Evolutionary conservation across 805 yeast genomes (phyloP).

Genomic region (Citeromyces matritensis): DNA sequence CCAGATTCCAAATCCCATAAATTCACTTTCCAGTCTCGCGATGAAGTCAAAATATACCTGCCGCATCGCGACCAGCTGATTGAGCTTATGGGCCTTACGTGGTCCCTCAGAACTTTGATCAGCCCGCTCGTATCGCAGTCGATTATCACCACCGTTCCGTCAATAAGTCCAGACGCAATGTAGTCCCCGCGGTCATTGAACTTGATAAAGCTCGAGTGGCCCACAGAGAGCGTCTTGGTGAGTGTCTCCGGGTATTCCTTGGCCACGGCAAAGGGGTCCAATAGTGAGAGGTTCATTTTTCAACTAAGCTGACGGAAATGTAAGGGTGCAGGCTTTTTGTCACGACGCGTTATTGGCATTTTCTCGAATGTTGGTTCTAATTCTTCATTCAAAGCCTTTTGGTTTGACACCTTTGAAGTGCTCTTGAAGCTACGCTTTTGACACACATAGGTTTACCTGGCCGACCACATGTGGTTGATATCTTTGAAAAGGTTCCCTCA

Average conservation of each 20-base stretch:
- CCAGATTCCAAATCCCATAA: constrained; percentile 59
- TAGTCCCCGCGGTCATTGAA: constrained; percentile 73
- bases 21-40: constrained; percentile 72
- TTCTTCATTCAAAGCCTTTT: constrained; percentile 2
- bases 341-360: not conserved
- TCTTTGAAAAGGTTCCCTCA: not conserved
- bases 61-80: constrained; percentile 67
- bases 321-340: not conserved
- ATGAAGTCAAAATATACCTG: constrained; percentile 47
- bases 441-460: too few relatives aligned
- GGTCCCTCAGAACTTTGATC: constrained; percentile 44
- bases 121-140: constrained; percentile 58
- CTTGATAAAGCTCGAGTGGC: constrained; percentile 52
- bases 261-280: constrained; percentile 85
- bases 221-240: constrained; percentile 52
- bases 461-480: not conserved
- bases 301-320: not conserved
- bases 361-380: not conserved
- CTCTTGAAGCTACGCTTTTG: too few relatives aligned
- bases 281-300: constrained; percentile 60
- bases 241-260: constrained; percentile 84
- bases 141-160: constrained; percentile 60
- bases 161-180: constrained; percentile 63
- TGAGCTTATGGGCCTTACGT: constrained; percentile 60
- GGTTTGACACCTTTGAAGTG: too few relatives aligned